Conservation (phyloP, 2,329 filamentous ascomycete species). For the Calonectria fujianensis region DNA sequence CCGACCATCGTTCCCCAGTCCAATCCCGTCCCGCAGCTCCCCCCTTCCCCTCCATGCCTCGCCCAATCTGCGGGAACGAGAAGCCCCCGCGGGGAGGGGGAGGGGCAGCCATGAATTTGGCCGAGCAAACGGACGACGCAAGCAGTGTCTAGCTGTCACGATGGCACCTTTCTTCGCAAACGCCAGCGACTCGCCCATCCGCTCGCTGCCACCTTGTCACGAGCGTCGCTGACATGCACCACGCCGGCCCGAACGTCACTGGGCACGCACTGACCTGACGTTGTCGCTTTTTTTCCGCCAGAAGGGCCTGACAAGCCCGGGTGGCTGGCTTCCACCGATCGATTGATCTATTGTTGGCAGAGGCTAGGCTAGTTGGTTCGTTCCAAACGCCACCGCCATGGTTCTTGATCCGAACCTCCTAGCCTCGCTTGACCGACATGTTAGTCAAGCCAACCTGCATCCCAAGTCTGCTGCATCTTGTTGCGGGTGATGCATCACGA, state of each 20-base stretch:
- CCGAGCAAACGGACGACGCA: conserved; percentile 33
- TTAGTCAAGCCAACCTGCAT: conserved; percentile 21
- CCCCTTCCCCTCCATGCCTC: conserved; percentile 17
- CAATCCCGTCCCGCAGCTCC: conserved; percentile 12
- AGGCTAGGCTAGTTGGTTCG: background rate
- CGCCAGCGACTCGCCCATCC: background rate
- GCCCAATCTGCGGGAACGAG: conserved; percentile 27
- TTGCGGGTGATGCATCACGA: conserved; percentile 19
- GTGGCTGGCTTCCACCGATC: conserved; percentile 26
- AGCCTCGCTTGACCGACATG: conserved; percentile 11
- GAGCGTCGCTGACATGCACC: conserved; percentile 51
- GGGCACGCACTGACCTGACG: conserved; percentile 27
- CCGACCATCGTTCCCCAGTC: conserved; percentile 44
- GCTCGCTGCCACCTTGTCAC: conserved; percentile 48
- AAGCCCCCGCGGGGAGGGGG: conserved; percentile 19
- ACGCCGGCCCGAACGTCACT: conserved; percentile 54
- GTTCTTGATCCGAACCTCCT: conserved; percentile 15
- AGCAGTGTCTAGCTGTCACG: conserved; percentile 19
- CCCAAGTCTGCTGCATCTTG: background rate
- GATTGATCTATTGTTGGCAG: conserved; percentile 26
- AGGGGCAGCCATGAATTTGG: conserved; percentile 30
- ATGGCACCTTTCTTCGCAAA: conserved; percentile 26
- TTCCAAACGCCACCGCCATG: conserved; percentile 1
- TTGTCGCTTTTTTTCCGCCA: background rate
- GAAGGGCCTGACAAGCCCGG: conserved; percentile 12